Base-by-base conservation (phyloP, 371 early-diverging fungal species). In the Nosema muscidifuracis region DNA sequence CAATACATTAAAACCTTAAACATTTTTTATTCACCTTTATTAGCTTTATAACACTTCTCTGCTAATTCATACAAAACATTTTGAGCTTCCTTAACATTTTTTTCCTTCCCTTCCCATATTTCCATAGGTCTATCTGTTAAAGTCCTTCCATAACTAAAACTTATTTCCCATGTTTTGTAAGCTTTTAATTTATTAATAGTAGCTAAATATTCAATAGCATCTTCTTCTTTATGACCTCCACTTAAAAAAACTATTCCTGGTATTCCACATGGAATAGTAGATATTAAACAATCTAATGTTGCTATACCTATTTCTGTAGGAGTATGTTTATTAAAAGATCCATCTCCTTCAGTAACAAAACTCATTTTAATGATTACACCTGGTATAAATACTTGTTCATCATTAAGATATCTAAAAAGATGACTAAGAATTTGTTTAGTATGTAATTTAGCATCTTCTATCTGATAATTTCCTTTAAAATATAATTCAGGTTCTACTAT, bases 401-500 rank as follows among this genome's bases (percentile, higher is more conserved):
- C 77, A 78, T 80, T 71, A 38, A 87, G 70, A 36, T 83, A 69
- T 76, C 86, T 82, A 73, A 86, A 83, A 56, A 86, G 80, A 65
- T 80, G 77, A 65, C 84, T 83, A 36, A 87, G 78, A 26, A 88
- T 87, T 31, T 76, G 65, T 47, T 81, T 80, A 44, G 85, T 82
- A 7, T 82, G 84, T 30, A 73, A 72, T 24, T 84, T 76, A 51
- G 86, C 83, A 33, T 79, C 70, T 61, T 85, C 85, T 20, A 86
- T 73, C 53, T 83, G 80, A 81, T 87, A 86, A 63, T 81, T 77
- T 53, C 88, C 88, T 67, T 87, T 86, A 84, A 86, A 86, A 31
- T 87, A 80, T 33, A 88, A 85, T 75, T 88, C 88, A 50, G 88
- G 88, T 77, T 88, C 88, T 36, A 88, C 86, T 58, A 88, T 87